Evolutionary conservation across 1,284 basidiomycete genomes (phyloP).

Genomic region (Thelephora terrestris): DNA sequence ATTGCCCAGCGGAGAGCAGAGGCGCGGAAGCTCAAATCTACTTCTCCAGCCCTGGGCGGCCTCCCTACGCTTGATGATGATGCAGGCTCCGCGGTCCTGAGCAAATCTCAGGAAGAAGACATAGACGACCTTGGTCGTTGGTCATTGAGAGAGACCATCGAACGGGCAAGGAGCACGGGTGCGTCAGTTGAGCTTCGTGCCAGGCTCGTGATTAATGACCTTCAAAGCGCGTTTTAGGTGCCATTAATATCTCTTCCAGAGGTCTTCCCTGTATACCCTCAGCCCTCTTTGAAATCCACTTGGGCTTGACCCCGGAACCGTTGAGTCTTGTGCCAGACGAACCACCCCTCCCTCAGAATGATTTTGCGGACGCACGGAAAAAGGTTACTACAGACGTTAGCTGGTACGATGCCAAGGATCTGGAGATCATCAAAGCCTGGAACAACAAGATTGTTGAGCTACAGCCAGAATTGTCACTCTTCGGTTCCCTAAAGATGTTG

Average conservation of each 20-base stretch:
- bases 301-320: slow-evolving; percentile 56
- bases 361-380: slow-evolving; percentile 27
- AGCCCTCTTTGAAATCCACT: slow-evolving; percentile 69
- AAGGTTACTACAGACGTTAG: slow-evolving; percentile 11
- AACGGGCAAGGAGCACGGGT: slow-evolving; percentile 69
- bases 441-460: slow-evolving; percentile 69
- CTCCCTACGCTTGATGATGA: slow-evolving; percentile 34
- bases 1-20: slow-evolving; percentile 68
- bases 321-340: slow-evolving; percentile 55
- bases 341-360: slow-evolving; percentile 33
- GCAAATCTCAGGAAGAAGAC: slow-evolving; percentile 32
- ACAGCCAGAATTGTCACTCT: slow-evolving; percentile 70
- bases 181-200: slow-evolving; percentile 17
- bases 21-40: slow-evolving; percentile 40
- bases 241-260: slow-evolving; percentile 63
- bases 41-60: slow-evolving; percentile 18
- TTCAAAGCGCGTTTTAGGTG: slow-evolving; percentile 39
- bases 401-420: slow-evolving; percentile 73
- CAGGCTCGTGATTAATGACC: slow-evolving; percentile 26
- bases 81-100: slow-evolving; percentile 26
- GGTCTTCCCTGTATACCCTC: slow-evolving; percentile 61
- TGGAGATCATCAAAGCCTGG: slow-evolving; percentile 62
- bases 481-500: slow-evolving; percentile 66
- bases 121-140: slow-evolving; percentile 51
- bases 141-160: slow-evolving; percentile 65